Percentiles rank a stretch among this genome's conserved stretches.
These are phyloP conservation scores for Wickerhamomyces sp. DNA, from an alignment of 1,139 yeast species.

Conservation along the genomic window DNA sequence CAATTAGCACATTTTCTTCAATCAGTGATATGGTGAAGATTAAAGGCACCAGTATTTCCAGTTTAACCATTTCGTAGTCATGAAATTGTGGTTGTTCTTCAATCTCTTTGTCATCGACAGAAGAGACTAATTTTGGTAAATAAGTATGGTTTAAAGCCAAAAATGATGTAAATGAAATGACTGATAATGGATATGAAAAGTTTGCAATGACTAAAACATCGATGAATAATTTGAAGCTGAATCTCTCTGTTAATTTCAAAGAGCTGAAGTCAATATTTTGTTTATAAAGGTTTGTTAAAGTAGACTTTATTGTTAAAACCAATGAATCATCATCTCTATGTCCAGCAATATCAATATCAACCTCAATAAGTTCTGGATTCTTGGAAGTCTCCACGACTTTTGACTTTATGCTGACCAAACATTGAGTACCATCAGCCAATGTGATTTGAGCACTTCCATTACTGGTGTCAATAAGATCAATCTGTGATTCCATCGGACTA, in stretches of 20 bases:
- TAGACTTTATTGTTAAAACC: slow-evolving; percentile 52
- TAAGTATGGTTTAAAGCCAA: slow-evolving; percentile 75
- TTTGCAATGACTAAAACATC: slow-evolving; percentile 76
- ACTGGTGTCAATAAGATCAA: slow-evolving; percentile 76
- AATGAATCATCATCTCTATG: slow-evolving; percentile 65
- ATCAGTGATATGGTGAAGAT: slow-evolving; percentile 71
- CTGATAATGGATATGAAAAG: slow-evolving; percentile 67
- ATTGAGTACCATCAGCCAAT: slow-evolving; percentile 85
- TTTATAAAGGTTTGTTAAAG: slow-evolving; percentile 25
- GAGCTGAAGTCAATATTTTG: slow-evolving; percentile 28
- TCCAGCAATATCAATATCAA: slow-evolving; percentile 74
- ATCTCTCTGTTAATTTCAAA: slow-evolving; percentile 63
- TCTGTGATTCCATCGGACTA: slow-evolving; percentile 79
- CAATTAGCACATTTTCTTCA: slow-evolving; percentile 61
- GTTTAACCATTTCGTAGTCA: slow-evolving; percentile 70
- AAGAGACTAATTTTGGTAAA: slow-evolving; percentile 69
- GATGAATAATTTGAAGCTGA: slow-evolving; percentile 68
- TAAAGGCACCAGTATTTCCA: slow-evolving; percentile 50
- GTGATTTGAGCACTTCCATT: slow-evolving; percentile 90
- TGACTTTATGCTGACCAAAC: slow-evolving; percentile 83
- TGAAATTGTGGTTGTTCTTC: slow-evolving; percentile 91
- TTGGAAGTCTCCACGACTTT: slow-evolving; percentile 62
- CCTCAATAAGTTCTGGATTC: slow-evolving; percentile 47
- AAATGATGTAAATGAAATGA: slow-evolving; percentile 73
- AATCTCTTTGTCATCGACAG: slow-evolving; percentile 44